Evolutionary conservation across 2,329 filamentous ascomycete species (phyloP).

Genomic region (Fusarium concolor): DNA sequence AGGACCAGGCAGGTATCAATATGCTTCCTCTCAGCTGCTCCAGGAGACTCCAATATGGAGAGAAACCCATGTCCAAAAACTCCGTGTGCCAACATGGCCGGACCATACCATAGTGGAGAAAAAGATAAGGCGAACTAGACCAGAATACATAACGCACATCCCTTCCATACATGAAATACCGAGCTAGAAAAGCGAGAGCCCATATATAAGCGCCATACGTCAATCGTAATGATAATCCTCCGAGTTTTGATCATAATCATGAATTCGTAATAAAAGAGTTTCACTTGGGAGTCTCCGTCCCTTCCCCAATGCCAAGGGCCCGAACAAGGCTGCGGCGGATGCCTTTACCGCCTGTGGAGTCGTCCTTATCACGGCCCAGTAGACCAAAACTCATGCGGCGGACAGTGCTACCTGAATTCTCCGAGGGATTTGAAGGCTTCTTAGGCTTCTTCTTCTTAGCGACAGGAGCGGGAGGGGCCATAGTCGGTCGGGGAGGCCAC

Average conservation of each 20-base stretch:
- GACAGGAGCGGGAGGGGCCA: constrained; percentile 51
- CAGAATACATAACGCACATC: constrained; percentile 7
- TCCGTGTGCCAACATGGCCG: constrained; percentile 14
- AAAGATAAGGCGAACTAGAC: constrained; percentile 14
- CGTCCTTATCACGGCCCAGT: constrained; percentile 56
- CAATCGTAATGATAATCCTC: constrained; percentile 23
- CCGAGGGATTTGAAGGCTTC: constrained; percentile 37
- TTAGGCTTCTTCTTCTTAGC: constrained; percentile 56
- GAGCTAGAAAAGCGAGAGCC: constrained; percentile 14
- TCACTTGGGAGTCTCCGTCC: constrained; percentile 33
- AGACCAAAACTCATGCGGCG: constrained; percentile 63
- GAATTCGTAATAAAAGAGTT: constrained; percentile 22
- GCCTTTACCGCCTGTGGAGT: constrained; percentile 52
- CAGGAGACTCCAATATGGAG: constrained; percentile 11
- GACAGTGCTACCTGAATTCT: constrained; percentile 47
- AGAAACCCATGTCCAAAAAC: constrained; percentile 22
- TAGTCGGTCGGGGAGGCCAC: constrained; percentile 77
- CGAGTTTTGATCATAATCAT: constrained; percentile 35
- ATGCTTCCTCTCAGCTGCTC: constrained; percentile 23
- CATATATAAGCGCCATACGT: constrained; percentile 35
- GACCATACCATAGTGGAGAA: not conserved
- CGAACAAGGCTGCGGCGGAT: constrained; percentile 61
- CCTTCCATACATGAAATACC: constrained; percentile 14
- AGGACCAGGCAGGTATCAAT: constrained; percentile 27
- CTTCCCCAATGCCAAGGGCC: constrained; percentile 57